Base-by-base conservation (phyloP, 2,329 filamentous ascomycete species). In the Talaromyces pinophilus region DNA sequence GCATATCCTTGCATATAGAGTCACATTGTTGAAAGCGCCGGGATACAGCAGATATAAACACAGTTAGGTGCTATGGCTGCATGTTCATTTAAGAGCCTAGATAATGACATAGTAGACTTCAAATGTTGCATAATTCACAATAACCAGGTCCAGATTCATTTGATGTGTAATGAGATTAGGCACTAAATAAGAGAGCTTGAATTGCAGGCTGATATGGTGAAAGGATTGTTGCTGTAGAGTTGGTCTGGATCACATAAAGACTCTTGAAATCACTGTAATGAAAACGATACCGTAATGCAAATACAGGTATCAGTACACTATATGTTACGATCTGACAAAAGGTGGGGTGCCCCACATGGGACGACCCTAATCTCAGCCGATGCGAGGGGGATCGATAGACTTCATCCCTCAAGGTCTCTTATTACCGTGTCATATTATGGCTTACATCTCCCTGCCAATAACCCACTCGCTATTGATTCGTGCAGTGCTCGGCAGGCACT, bases 301-400 rank as follows among this genome's bases (percentile, higher is more conserved):
- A 8, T 57, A 40, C 54, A 15, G 17, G 19, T 57, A 38, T 52
- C 17, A 54, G 3, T 30, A 54, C 50, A 33, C 2, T 25, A 2
- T 55, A 35, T 15, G n/a, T 38, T 5, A 15, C 17, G 11, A 38
- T 57, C 54, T 22, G 19, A 15, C 10, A 7, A 25, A 25, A 55
- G 11, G 33, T 19, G 19, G 13, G 38, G 22, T 13, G 30, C n/a
- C 61, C 61, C 61, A 44, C 48, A 63, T 55, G 5, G 5, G n/a
- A 33, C 10, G 28, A 38, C 54, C 33, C 52, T 59, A 44, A 59
- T 48, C 38, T 48, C 25, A 19, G 13, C 62, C 52, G 22, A 64
- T 46, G 62, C 40, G 25, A 64, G 62, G 62, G 62, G 54, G 17
- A 11, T 42, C 42, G 40, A 48, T 64, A 59, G 62, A 46, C 44